Conservation (phyloP, 768 basidiomycete genomes). For the Podaxis pistillaris region DNA sequence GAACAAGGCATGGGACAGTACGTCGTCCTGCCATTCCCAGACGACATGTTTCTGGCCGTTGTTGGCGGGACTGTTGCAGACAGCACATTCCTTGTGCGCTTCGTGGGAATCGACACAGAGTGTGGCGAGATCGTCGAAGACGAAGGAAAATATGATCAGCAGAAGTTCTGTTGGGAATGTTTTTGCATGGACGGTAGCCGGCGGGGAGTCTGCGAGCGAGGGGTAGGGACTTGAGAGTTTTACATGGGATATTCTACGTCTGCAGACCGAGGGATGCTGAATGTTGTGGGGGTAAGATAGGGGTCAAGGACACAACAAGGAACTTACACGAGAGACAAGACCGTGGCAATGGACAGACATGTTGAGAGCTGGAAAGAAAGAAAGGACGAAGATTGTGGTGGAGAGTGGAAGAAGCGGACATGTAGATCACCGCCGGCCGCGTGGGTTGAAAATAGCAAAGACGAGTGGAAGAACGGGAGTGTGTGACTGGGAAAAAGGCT, state of each 20-base stretch:
- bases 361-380: background rate
- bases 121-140: conserved; percentile 5
- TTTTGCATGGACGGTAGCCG: background rate
- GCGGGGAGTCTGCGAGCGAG: background rate
- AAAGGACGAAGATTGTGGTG: background rate
- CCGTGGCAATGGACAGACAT: background rate
- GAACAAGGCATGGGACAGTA: conserved; percentile 6
- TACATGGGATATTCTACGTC: background rate
- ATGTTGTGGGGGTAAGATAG: background rate
- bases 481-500: background rate
- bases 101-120: conserved; percentile 1
- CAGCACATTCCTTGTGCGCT: conserved; percentile 1
- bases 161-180: conserved; percentile 14
- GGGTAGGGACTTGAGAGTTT: background rate
- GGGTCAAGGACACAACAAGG: background rate
- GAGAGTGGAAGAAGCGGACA: background rate
- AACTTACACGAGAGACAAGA: background rate
- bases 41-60: conserved; percentile 1
- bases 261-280: background rate
- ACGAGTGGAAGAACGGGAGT: background rate
- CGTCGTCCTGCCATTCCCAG: conserved; percentile 8
- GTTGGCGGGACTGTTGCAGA: background rate
- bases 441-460: background rate
- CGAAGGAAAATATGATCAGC: conserved; percentile 14
- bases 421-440: background rate